Evolutionary conservation across 148 eudicot species (phyloP).

Genomic region (Camellia granthamiana): DNA sequence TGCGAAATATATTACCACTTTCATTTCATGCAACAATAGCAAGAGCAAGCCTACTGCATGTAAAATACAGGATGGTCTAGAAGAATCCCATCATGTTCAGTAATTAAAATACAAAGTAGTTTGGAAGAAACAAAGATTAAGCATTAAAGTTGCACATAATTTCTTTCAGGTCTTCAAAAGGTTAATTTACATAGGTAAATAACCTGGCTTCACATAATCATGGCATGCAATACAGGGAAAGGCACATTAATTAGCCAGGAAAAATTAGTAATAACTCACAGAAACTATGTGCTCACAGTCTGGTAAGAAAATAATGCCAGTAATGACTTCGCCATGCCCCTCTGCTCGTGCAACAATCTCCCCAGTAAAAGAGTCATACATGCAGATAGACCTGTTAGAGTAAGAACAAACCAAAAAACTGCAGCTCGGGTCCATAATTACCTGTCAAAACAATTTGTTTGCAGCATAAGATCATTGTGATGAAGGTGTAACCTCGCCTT

Average conservation of each 20-base stretch:
- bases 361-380: constrained; percentile 48
- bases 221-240: background rate
- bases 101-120: background rate
- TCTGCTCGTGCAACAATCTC: constrained; percentile 49
- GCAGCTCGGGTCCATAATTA: constrained; percentile 48
- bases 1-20: background rate
- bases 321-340: constrained; percentile 54
- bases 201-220: background rate
- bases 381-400: constrained; percentile 45
- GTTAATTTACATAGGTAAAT: background rate
- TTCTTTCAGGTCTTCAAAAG: background rate
- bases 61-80: background rate
- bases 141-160: background rate
- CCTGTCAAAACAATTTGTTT: constrained; percentile 28
- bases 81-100: background rate
- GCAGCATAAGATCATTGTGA: constrained; percentile 17
- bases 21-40: background rate
- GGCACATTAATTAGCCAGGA: background rate
- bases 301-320: constrained; percentile 46
- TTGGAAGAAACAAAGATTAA: background rate
- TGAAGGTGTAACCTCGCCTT: constrained; percentile 13
- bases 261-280: constrained; percentile 31
- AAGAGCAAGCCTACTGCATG: background rate
- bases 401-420: constrained; percentile 57
- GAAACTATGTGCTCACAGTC: constrained; percentile 56